A percentile compares a stretch with the other conserved stretches of the same genome.
Conservation (phyloP, 1,284 basidiomycete species). For the Fistulina hepatica region DNA sequence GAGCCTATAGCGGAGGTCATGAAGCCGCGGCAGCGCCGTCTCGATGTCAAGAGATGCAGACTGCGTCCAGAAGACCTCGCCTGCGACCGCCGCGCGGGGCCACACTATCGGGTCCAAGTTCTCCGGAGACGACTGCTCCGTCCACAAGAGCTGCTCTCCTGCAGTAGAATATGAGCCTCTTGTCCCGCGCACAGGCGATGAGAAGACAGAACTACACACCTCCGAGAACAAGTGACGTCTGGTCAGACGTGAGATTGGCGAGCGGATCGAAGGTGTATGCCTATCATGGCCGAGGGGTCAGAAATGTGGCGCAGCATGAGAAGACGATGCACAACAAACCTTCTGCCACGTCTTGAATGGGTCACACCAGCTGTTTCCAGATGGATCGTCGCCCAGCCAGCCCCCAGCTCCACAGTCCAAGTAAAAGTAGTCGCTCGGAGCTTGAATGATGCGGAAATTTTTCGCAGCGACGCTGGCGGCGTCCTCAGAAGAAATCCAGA, state of each 20-base stretch:
- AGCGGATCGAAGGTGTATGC: conserved; percentile 68
- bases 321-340: conserved; percentile 7
- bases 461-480: conserved; percentile 47
- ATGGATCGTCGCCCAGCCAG: conserved; percentile 55
- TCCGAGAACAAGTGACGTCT: conserved; percentile 53
- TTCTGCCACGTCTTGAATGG: conserved; percentile 16
- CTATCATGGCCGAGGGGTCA: conserved; percentile 50
- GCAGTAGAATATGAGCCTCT: conserved; percentile 14
- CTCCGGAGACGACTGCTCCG: conserved; percentile 60
- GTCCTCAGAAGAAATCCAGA: conserved; percentile 62
- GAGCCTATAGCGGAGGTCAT: conserved; percentile 55
- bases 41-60: conserved; percentile 24
- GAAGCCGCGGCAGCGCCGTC: conserved; percentile 44
- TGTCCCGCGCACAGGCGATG: conserved; percentile 1
- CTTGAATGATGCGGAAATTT: conserved; percentile 55
- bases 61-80: conserved; percentile 76
- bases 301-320: conserved; percentile 1
- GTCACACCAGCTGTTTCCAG: conserved; percentile 23
- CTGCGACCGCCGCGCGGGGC: conserved; percentile 70
- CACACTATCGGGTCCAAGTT: conserved; percentile 68
- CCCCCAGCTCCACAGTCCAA: conserved; percentile 70
- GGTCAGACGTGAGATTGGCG: conserved; percentile 37
- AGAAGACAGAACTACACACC: conserved; percentile 30
- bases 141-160: conserved; percentile 67
- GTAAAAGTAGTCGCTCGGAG: conserved; percentile 68